phyloP scores from a whole-genome alignment of 148 eudicot genomes.

The Pouteria glomerata region DNA sequence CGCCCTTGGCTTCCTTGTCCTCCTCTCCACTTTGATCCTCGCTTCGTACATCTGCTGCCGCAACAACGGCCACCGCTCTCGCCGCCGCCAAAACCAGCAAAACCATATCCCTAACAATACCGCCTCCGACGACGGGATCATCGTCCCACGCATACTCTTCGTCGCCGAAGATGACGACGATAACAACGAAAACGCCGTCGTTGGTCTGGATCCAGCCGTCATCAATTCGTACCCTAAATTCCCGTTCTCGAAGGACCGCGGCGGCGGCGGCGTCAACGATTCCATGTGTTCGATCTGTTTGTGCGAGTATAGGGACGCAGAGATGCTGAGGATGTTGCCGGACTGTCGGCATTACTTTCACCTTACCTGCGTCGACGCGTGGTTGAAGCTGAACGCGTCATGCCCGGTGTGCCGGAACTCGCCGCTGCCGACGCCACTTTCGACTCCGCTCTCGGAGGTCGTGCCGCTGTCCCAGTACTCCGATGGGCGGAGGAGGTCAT shows the following conservation, averaged over 20 bases:
- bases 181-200: slow-evolving; percentile 36
- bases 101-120: not conserved
- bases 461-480: slow-evolving; percentile 79
- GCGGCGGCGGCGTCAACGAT: slow-evolving; percentile 13
- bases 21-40: slow-evolving; percentile 62
- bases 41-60: slow-evolving; percentile 71
- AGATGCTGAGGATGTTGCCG: slow-evolving; percentile 87
- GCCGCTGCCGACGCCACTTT: slow-evolving; percentile 83
- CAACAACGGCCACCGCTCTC: slow-evolving; percentile 15
- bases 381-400: slow-evolving; percentile 75
- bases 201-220: slow-evolving; percentile 55
- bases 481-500: slow-evolving; percentile 61
- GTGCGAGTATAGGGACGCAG: slow-evolving; percentile 73
- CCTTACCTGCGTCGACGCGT: slow-evolving; percentile 67
- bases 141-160: slow-evolving; percentile 69
- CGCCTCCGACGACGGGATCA: slow-evolving; percentile 17
- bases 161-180: slow-evolving; percentile 60
- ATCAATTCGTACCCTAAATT: slow-evolving; percentile 85
- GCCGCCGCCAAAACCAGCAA: slow-evolving; percentile 11
- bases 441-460: slow-evolving; percentile 84
- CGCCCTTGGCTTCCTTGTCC: slow-evolving; percentile 76
- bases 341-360: slow-evolving; percentile 79
- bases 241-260: slow-evolving; percentile 27
- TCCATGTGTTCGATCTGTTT: slow-evolving; percentile 67
- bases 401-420: slow-evolving; percentile 89